Evolutionary conservation across 2,329 filamentous ascomycete species (phyloP).

Genomic region (Diaporthe humulicola): DNA sequence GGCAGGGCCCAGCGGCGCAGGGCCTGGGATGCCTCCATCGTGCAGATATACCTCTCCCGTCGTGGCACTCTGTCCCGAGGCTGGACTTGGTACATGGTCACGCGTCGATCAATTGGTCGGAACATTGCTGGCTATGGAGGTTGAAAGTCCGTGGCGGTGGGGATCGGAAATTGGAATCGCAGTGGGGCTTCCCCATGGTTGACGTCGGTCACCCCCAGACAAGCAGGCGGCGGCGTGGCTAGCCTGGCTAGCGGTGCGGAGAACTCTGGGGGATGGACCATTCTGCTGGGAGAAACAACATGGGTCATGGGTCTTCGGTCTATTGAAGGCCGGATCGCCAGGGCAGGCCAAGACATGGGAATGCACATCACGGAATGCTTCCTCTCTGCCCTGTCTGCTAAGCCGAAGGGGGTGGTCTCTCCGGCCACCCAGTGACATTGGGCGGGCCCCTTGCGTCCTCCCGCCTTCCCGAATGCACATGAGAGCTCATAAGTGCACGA

Average conservation of each 20-base stretch:
- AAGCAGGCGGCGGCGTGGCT: conserved; percentile 13
- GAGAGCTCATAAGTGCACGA: background rate
- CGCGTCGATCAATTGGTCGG: conserved; percentile 16
- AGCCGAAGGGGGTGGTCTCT: background rate
- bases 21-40: background rate
- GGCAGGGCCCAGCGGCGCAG: background rate
- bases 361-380: conserved; percentile 15
- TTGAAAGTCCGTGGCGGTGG: conserved; percentile 16
- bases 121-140: conserved; percentile 27
- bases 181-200: conserved; percentile 25
- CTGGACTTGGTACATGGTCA: background rate
- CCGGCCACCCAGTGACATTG: background rate
- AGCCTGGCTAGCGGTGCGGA: conserved; percentile 19
- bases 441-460: background rate
- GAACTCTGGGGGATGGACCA: conserved; percentile 24
- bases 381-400: background rate
- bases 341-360: conserved; percentile 13
- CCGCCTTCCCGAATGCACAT: background rate
- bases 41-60: conserved; percentile 13
- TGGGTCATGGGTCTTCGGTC: conserved; percentile 29
- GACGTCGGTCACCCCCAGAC: conserved; percentile 15
- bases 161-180: conserved; percentile 15
- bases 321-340: conserved; percentile 28
- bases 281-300: conserved; percentile 13
- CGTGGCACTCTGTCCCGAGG: conserved; percentile 17